phyloP scores from a whole-genome alignment of 208 protist genomes.

The Kentomonas sorsogonicus region DNA sequence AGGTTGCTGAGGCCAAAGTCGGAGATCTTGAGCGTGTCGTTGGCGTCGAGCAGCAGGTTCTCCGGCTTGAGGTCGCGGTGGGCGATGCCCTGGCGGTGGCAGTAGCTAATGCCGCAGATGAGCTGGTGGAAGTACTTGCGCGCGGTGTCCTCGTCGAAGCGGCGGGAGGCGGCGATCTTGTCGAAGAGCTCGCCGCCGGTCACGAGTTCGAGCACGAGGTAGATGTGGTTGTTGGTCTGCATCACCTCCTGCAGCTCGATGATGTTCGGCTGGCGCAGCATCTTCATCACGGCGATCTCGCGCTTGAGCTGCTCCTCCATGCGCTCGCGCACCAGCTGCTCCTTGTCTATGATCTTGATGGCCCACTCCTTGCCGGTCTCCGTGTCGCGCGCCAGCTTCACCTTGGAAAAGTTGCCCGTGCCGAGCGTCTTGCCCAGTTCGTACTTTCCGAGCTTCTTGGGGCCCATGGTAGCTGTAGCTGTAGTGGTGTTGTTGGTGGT shows the following conservation, averaged over 20 bases:
- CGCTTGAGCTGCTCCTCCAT: constrained; percentile 76
- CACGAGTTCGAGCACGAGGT: constrained; percentile 97
- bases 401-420: constrained; percentile 82
- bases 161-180: constrained; percentile 88
- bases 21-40: constrained; percentile 83
- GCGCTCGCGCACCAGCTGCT: constrained; percentile 50
- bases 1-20: constrained; percentile 91
- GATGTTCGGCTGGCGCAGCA: constrained; percentile 93
- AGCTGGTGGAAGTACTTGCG: constrained; percentile 91
- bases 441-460: constrained; percentile 43
- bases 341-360: constrained; percentile 90
- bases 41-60: constrained; percentile 83
- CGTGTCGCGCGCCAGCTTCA: constrained; percentile 76
- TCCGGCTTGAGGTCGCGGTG: constrained; percentile 93
- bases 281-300: constrained; percentile 97
- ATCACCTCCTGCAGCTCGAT: constrained; percentile 94
- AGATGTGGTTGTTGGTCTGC: constrained; percentile 94
- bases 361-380: constrained; percentile 76
- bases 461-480: constrained; percentile 2
- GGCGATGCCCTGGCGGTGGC: constrained; percentile 85
- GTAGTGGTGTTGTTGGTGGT: too few species aligned
- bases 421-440: constrained; percentile 78
- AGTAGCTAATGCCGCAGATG: constrained; percentile 87
- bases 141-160: constrained; percentile 76
- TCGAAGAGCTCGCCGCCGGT: constrained; percentile 98